Base-by-base conservation (phyloP, 176 grass and related monocot species). In the Lolium perenne region DNA sequence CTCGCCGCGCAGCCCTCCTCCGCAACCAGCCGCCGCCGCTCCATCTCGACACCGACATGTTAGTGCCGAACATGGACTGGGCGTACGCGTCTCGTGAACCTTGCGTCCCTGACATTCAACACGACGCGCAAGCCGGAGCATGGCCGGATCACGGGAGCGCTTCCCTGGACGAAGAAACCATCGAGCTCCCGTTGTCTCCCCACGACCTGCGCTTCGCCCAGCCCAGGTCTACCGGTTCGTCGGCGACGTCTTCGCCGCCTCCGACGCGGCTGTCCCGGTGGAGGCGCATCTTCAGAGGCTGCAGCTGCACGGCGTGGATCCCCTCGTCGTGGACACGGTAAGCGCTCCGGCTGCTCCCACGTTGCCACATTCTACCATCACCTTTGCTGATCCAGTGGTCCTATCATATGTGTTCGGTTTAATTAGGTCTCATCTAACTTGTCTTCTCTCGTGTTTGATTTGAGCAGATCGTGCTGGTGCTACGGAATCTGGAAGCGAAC, bases 1-100 rank as follows among this genome's bases (percentile, higher is more conserved):
- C 53, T 78, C 83, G 76, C 71, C 77, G 82, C 51, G 22, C 83
- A 83, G 38, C 61, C 82, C 51, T 86, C 71, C 46, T n/a, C 71
- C 45, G 50, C 2, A 12, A 50, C 6, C 71, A 51, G 1, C 46
- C 16, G 7, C 47, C 10, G 43, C 70, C 71, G 71, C 9, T 40
- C 38, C 14, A 54, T 48, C 7, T 45, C 13, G 12, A 16, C 71
- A 2, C 73, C 23, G 25, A 35, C 48, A 35, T 32, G 73, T 13
- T 29, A 15, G 8, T 78, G 73, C 73, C 14, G 4, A 76, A 0
- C 73, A 53, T 76, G 23, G 23, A 76, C 48, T 76, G 72, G 47
- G 7, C 72, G 7, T 53, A 15, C 48, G 73, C 48, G 3, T 17
- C 48, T 14, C 48, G 48, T 11, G 73, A 18, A 32, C 49, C 47